A percentile compares a stretch with the other conserved stretches of the same genome.
phyloP scores from a whole-genome alignment of 305 asterid species.

The Fraxinus nigra region DNA sequence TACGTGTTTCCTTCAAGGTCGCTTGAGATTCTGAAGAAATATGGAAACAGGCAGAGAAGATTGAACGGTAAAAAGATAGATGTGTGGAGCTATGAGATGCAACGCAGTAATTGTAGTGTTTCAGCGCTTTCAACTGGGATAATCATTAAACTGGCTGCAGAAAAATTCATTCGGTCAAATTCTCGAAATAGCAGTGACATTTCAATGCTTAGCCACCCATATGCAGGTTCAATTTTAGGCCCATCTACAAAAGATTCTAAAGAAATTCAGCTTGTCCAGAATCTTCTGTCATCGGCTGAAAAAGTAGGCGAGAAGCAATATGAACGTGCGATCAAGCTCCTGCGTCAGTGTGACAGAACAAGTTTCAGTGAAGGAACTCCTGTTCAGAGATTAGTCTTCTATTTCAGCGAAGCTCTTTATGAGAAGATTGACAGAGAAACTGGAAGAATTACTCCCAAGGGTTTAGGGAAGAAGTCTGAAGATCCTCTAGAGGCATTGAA shows the following conservation, averaged over 20 bases:
- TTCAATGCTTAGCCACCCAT: conserved; percentile 22
- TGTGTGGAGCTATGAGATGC: not conserved
- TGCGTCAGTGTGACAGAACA: conserved; percentile 31
- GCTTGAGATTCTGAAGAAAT: conserved; percentile 26
- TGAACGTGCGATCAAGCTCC: conserved; percentile 34
- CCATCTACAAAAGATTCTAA: conserved; percentile 20
- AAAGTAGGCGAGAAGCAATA: conserved; percentile 35
- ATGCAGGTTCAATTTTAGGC: conserved; percentile 22
- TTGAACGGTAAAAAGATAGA: not conserved
- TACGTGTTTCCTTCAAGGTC: not conserved
- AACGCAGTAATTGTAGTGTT: not conserved
- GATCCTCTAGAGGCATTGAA: conserved; percentile 9
- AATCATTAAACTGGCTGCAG: conserved; percentile 31
- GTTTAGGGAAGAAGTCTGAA: conserved; percentile 1
- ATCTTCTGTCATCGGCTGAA: conserved; percentile 46
- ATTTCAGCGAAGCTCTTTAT: conserved; percentile 36
- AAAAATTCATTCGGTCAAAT: conserved; percentile 27
- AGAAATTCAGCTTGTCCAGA: conserved; percentile 33
- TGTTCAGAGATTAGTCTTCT: conserved; percentile 33
- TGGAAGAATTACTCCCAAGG: conserved; percentile 11
- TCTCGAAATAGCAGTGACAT: conserved; percentile 7
- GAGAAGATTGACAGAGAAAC: conserved; percentile 34
- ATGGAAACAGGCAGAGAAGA: conserved; percentile 20
- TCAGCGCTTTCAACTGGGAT: conserved; percentile 16
- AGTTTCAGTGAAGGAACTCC: conserved; percentile 37